Evolutionary conservation across 306 rosid species (phyloP), one percentile per base, ranked within the genome.

Genomic region (Pyrus bretschneideri): DNA sequence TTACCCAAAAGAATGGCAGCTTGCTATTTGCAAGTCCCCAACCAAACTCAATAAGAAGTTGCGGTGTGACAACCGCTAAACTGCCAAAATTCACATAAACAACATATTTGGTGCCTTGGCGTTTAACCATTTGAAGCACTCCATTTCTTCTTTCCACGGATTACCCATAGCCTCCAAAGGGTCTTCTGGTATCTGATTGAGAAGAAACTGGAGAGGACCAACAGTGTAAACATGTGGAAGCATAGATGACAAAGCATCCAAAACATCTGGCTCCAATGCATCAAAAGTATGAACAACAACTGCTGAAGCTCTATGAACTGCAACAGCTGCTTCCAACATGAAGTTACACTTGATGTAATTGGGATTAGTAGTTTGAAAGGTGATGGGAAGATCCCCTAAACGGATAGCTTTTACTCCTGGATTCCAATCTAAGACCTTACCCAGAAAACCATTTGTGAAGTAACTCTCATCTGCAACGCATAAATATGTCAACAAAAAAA

Each of bases 171-270:
- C 1, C 12, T 74, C 59, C 18, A 73, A 52, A 6, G 65, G 55
- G 14, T 73, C 6, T 23, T 74, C 11, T 3, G 79, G 67, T 31
- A 31, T 0, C 13, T 35, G 71, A 30, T 68, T 31, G 4, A 80
- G 65, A 49, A 80, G 79, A 5, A 31, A 66, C 8, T 80, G 59
- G 3, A 80, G 58, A 42, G 70, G 83, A 14, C 75, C 83, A 17
- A 80, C 46, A 6, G 76, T 18, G 2, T 55, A 67, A 21, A 68
- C 5, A 22, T 33, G 58, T 11, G 75, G 83, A 75, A 25, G 30
- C 78, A 58, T 44, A 1, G 71, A 27, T 57, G 54, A 27, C 7
- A 80, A 30, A 59, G 57, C 73, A n/a, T 59, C 55, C 66, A 74
- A 22, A 46, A 61, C 23, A 22, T 58, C 9, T 23, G 3, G 42